Evolutionary conservation across 1,284 basidiomycete genomes (phyloP).

Genomic region (Rhodotorula sp.): DNA sequence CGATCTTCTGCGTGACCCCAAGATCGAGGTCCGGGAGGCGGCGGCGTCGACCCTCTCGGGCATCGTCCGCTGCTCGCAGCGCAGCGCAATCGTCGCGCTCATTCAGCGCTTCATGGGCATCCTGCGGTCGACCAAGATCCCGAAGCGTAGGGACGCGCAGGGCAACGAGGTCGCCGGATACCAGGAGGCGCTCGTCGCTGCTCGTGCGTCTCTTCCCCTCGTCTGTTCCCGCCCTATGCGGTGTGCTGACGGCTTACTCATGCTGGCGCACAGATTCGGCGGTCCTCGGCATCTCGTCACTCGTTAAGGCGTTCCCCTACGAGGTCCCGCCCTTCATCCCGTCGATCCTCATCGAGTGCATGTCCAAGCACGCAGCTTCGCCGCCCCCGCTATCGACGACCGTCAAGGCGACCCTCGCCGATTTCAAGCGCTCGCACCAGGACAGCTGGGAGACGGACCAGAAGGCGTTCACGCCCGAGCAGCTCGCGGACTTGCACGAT

Average conservation of each 20-base stretch:
- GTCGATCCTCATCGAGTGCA: slow-evolving; percentile 73
- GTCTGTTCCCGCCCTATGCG: no score
- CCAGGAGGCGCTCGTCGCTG: slow-evolving; percentile 67
- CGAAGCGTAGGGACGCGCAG: slow-evolving; percentile 63
- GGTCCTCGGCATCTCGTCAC: slow-evolving; percentile 79
- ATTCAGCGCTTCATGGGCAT: slow-evolving; percentile 77
- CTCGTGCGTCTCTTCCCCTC: slow-evolving; percentile 65
- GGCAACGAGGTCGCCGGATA: slow-evolving; percentile 64
- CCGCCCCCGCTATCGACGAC: slow-evolving; percentile 74
- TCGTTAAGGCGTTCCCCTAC: slow-evolving; percentile 79
- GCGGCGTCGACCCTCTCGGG: slow-evolving; percentile 86
- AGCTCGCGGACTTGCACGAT: slow-evolving; percentile 79
- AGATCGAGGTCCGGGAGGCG: slow-evolving; percentile 91
- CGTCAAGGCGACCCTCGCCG: slow-evolving; percentile 42
- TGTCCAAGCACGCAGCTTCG: slow-evolving; percentile 80
- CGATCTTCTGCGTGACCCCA: slow-evolving; percentile 82
- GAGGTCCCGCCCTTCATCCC: slow-evolving; percentile 84
- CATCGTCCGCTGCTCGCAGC: slow-evolving; percentile 88
- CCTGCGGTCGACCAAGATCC: slow-evolving; percentile 66
- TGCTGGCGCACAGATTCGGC: slow-evolving; percentile 53
- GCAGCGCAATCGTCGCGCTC: slow-evolving; percentile 80
- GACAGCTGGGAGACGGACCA: slow-evolving; percentile 74
- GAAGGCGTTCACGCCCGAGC: slow-evolving; percentile 84
- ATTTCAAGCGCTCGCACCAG: slow-evolving; percentile 54
- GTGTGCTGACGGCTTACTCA: not conserved